These are phyloP conservation scores for Arthroderma uncinatum DNA, from an alignment of 2,329 filamentous ascomycete genomes.

Conservation along the genomic window DNA sequence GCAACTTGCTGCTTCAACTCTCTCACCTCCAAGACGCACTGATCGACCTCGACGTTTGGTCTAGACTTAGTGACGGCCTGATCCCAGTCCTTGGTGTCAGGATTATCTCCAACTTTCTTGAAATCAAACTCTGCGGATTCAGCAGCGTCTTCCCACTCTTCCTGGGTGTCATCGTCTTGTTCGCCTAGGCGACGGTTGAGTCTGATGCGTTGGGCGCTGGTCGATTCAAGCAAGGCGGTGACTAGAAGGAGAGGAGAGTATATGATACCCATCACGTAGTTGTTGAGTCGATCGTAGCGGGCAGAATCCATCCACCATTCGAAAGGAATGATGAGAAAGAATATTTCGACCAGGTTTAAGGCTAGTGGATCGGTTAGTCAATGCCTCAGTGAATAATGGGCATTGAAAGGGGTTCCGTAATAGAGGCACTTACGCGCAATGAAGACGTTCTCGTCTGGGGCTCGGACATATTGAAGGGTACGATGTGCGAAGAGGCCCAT, in stretches of 20 bases:
- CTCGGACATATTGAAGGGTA: constrained; percentile 92
- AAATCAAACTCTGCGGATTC: constrained; percentile 25
- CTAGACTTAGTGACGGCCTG: constrained; percentile 65
- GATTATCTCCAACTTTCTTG: constrained; percentile 41
- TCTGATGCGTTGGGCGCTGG: constrained; percentile 54
- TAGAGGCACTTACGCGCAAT: constrained; percentile 54
- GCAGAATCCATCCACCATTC: constrained; percentile 88
- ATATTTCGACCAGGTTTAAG: constrained; percentile 84
- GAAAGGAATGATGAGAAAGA: constrained; percentile 64
- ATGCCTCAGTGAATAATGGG: neutral
- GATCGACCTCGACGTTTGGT: constrained; percentile 72
- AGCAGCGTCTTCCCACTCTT: constrained; percentile 85
- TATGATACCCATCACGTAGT: constrained; percentile 72
- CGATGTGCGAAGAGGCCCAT: constrained; percentile 87
- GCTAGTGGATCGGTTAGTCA: constrained; percentile 30
- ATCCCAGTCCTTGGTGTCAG: constrained; percentile 70
- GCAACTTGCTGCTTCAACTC: constrained; percentile 43
- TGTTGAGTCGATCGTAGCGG: constrained; percentile 70
- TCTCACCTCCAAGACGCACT: constrained; percentile 54
- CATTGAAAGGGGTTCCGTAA: no score
- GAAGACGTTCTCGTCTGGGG: constrained; percentile 96
- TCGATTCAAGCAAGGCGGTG: constrained; percentile 61
- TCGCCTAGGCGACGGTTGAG: constrained; percentile 69
- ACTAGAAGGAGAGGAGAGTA: constrained; percentile 76
- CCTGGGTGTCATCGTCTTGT: constrained; percentile 73